phyloP scores from a whole-genome alignment of 352 stramenopile genomes.

The Achlya hypogyna region DNA sequence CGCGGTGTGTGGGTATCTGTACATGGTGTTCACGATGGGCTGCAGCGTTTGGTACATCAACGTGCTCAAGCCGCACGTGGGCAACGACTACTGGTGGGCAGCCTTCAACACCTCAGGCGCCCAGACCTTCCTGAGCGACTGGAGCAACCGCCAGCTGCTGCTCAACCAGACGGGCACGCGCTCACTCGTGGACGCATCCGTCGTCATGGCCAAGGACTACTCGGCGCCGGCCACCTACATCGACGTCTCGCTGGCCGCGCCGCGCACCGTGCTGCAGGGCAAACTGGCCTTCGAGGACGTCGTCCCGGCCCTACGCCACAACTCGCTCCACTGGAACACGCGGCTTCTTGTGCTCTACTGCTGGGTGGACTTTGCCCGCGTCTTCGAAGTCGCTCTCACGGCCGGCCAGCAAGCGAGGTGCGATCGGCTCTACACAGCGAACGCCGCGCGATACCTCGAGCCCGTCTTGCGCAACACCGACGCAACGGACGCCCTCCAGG shows the following conservation, averaged over 20 bases:
- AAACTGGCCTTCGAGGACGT: not conserved
- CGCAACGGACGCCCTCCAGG: not conserved
- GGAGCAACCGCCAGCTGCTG: not conserved
- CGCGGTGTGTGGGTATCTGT: not conserved
- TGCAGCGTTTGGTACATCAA: constrained; percentile 3
- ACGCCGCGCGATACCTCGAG: constrained; percentile 14
- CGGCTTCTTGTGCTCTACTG: not conserved
- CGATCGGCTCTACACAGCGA: not conserved
- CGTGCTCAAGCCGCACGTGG: constrained; percentile 6
- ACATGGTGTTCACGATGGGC: not conserved
- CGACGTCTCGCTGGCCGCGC: not conserved
- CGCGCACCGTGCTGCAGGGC: not conserved
- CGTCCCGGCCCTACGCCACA: not conserved
- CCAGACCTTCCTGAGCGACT: constrained; percentile 9
- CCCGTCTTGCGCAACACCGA: constrained; percentile 1
- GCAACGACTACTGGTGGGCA: constrained; percentile 11
- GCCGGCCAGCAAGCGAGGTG: constrained; percentile 8
- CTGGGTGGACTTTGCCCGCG: not conserved
- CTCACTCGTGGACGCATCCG: not conserved
- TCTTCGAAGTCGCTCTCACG: constrained; percentile 5
- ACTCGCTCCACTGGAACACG: not conserved
- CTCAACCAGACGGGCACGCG: not conserved
- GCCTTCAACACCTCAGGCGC: constrained; percentile 13
- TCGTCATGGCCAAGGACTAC: not conserved
- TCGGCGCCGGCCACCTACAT: not conserved